These are phyloP conservation scores for Adansonia gregorii DNA, from an alignment of 441 rosid genomes.

Conservation along the genomic window DNA sequence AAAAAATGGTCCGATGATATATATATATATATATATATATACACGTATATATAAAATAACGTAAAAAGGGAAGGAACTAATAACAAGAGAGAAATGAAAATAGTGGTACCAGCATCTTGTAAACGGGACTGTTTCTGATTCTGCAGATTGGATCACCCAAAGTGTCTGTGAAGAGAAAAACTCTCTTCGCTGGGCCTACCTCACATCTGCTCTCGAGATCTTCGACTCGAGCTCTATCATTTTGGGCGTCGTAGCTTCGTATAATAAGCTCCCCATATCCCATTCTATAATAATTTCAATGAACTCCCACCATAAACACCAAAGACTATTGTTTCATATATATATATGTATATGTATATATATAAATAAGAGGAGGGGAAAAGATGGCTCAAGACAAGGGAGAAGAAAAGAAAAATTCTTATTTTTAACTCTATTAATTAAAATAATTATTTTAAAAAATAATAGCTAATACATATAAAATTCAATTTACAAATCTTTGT, in stretches of 20 bases:
- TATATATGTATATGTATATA: not conserved
- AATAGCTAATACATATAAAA: too few species aligned
- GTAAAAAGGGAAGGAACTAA: too few species aligned
- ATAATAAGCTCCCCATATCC: constrained; percentile 41
- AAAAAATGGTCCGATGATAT: not conserved
- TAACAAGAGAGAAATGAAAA: not conserved
- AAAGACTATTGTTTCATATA: not conserved
- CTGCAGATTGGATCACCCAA: constrained; percentile 90
- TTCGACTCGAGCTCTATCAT: constrained; percentile 54
- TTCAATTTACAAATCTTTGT: too few species aligned
- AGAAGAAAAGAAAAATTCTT: not conserved
- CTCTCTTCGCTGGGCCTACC: constrained; percentile 62
- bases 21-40: not conserved
- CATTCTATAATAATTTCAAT: constrained; percentile 20
- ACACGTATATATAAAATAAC: too few species aligned
- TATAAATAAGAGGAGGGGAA: not conserved
- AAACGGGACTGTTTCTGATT: constrained; percentile 69
- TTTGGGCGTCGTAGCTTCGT: constrained; percentile 59
- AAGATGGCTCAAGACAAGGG: not conserved
- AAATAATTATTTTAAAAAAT: too few species aligned
- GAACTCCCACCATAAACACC: constrained; percentile 8
- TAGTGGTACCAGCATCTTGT: constrained; percentile 65
- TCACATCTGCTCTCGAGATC: constrained; percentile 69
- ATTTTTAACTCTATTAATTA: too few species aligned
- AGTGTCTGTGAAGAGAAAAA: constrained; percentile 65